Percentiles rank a stretch among this genome's conserved stretches.
Evolutionary conservation across 2,329 filamentous ascomycete species (phyloP).

Genomic region (Parastagonospora nodorum): DNA sequence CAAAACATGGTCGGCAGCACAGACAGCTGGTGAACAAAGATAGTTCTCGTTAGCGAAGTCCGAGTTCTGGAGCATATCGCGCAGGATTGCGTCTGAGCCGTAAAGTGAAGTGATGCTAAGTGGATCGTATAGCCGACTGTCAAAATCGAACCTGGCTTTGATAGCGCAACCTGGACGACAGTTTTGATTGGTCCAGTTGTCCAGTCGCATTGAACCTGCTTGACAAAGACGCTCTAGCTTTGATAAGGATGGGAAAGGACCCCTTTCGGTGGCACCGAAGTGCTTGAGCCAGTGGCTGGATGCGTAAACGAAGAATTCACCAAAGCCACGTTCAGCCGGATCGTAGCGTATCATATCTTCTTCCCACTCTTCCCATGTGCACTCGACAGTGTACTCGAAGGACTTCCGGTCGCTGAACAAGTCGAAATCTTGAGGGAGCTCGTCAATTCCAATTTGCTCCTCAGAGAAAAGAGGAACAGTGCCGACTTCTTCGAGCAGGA

Average conservation of each 20-base stretch:
- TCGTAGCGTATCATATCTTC: conserved; percentile 14
- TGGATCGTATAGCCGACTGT: conserved; percentile 11
- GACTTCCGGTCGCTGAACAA: conserved; percentile 7
- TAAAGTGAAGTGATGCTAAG: conserved; percentile 11
- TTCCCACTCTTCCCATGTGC: conserved; percentile 14
- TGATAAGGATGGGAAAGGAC: conserved; percentile 5
- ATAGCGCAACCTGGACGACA: conserved; percentile 11
- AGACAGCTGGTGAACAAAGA: conserved; percentile 5
- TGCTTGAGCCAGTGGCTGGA: conserved; percentile 15
- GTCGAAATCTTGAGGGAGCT: conserved; percentile 11
- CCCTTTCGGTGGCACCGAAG: conserved; percentile 6
- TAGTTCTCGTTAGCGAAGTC: conserved; percentile 7
- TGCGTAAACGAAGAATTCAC: conserved; percentile 15
- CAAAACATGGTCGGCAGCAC: conserved; percentile 12
- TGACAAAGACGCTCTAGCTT: conserved; percentile 12
- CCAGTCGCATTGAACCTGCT: conserved; percentile 10
- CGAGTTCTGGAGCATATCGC: conserved; percentile 9
- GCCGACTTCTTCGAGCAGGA: not conserved
- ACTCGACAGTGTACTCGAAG: conserved; percentile 11
- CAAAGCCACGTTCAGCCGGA: conserved; percentile 13
- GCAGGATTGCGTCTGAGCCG: conserved; percentile 8
- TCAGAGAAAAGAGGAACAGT: not conserved
- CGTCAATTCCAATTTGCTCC: conserved; percentile 1
- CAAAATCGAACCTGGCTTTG: conserved; percentile 13
- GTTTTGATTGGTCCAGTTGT: conserved; percentile 10